Conservation (phyloP, 208 protist species). For the Borovskyia barvae region DNA sequence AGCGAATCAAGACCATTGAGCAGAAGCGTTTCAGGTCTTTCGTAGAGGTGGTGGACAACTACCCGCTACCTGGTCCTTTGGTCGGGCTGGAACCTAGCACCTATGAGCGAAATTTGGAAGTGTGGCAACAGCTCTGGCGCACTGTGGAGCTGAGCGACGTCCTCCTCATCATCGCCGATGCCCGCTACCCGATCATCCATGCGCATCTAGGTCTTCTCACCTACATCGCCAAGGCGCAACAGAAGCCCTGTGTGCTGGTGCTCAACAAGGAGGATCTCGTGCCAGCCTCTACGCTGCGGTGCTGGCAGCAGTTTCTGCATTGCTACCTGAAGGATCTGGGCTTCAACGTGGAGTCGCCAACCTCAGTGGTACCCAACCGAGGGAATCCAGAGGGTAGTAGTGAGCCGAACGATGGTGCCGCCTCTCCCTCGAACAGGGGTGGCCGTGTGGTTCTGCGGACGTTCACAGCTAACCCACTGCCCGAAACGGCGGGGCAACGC, state of each 20-base stretch:
- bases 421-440: neutral
- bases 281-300: constrained; percentile 41
- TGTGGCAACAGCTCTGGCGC: constrained; percentile 98
- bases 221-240: constrained; percentile 81
- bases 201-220: constrained; percentile 89
- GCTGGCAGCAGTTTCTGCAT: constrained; percentile 73
- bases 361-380: neutral
- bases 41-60: constrained; percentile 46
- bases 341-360: constrained; percentile 26
- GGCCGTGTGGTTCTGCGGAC: constrained; percentile 46
- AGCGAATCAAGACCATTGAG: constrained; percentile 40
- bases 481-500: constrained; percentile 46
- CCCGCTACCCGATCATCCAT: constrained; percentile 95
- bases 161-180: constrained; percentile 93
- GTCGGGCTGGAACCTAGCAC: constrained; percentile 68
- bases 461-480: constrained; percentile 76
- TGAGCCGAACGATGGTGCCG: neutral
- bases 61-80: constrained; percentile 13
- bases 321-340: constrained; percentile 53
- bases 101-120: constrained; percentile 97
- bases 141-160: constrained; percentile 95
- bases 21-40: constrained; percentile 46
- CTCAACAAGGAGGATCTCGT: constrained; percentile 96
- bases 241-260: constrained; percentile 92
- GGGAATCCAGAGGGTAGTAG: neutral